A percentile compares a stretch with the other conserved stretches of the same genome.
phyloP scores from a whole-genome alignment of 495 filamentous ascomycete species.

The Penicillium egyptiacum region DNA sequence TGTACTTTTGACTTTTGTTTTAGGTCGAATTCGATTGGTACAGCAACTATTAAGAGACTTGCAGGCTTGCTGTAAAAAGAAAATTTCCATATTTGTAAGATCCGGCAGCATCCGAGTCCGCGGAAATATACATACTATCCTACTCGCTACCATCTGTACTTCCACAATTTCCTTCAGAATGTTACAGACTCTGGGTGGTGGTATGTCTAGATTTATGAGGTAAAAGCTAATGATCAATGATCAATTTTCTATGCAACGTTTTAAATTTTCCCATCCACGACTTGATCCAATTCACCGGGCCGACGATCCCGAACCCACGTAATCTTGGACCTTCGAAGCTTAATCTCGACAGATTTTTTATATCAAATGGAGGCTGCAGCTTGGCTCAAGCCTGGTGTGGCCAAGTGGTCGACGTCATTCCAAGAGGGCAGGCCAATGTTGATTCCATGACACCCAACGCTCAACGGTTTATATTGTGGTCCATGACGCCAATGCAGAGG shows the following conservation, averaged over 20 bases:
- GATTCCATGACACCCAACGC: not conserved
- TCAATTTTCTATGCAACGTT: conserved; percentile 1
- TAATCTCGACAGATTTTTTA: not conserved
- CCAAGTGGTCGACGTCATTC: conserved; percentile 10
- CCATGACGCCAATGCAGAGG: conserved; percentile 6
- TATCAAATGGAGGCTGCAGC: not conserved
- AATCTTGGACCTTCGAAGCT: conserved; percentile 2
- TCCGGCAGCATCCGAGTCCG: not conserved
- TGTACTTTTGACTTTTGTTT: no score
- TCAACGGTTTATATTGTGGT: not conserved
- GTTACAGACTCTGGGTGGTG: not conserved
- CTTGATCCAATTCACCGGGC: not conserved
- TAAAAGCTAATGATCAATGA: not conserved
- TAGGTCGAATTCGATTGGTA: no score
- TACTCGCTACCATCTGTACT: not conserved
- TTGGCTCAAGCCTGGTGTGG: not conserved
- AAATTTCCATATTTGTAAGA: not conserved
- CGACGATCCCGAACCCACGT: not conserved
- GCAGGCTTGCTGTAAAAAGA: no score
- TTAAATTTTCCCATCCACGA: conserved; percentile 5
- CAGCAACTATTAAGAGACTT: no score
- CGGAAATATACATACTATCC: not conserved
- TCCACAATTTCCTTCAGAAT: not conserved
- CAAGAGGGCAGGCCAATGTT: not conserved
- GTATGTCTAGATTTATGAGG: not conserved